These are phyloP conservation scores for Starmerella apicola DNA, from an alignment of 805 yeast species.

Conservation along the genomic window DNA sequence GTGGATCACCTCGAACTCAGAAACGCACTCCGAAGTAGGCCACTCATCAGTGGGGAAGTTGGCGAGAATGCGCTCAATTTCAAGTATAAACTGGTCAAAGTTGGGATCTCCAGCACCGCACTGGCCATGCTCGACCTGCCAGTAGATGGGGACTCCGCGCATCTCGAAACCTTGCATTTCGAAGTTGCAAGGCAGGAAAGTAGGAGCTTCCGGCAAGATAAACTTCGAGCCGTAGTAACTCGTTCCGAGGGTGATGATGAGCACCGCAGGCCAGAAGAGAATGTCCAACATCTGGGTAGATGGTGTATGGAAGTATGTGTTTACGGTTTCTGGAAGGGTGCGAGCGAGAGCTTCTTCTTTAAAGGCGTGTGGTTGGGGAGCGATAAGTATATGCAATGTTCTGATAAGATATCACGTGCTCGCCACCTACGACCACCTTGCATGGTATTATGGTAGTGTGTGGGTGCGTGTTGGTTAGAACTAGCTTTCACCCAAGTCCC, in stretches of 20 bases:
- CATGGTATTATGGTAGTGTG: too few relatives aligned
- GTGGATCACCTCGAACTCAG: neutral
- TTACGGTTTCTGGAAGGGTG: too few relatives aligned
- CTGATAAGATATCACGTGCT: too few relatives aligned
- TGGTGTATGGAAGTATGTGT: too few relatives aligned
- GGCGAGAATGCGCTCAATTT: constrained; percentile 6
- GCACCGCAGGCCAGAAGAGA: neutral
- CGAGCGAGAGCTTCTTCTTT: too few relatives aligned
- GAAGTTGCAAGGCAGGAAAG: constrained; percentile 8
- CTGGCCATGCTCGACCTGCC: constrained; percentile 14
- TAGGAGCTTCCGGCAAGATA: neutral
- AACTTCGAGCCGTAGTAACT: constrained; percentile 8
- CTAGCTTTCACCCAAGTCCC: too few relatives aligned
- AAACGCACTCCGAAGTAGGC: constrained; percentile 11
- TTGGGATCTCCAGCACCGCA: constrained; percentile 10
- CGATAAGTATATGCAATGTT: too few relatives aligned
- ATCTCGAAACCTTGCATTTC: constrained; percentile 15
- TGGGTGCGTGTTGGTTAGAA: too few relatives aligned
- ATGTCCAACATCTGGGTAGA: too few relatives aligned
- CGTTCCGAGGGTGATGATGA: neutral
- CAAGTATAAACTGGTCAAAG: constrained; percentile 5
- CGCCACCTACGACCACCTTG: too few relatives aligned
- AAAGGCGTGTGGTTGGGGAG: too few relatives aligned
- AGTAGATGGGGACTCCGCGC: constrained; percentile 11
- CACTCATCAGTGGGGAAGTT: constrained; percentile 2